phyloP scores from a whole-genome alignment of 2,329 filamentous ascomycete genomes.

The Scedosporium apiospermum region DNA sequence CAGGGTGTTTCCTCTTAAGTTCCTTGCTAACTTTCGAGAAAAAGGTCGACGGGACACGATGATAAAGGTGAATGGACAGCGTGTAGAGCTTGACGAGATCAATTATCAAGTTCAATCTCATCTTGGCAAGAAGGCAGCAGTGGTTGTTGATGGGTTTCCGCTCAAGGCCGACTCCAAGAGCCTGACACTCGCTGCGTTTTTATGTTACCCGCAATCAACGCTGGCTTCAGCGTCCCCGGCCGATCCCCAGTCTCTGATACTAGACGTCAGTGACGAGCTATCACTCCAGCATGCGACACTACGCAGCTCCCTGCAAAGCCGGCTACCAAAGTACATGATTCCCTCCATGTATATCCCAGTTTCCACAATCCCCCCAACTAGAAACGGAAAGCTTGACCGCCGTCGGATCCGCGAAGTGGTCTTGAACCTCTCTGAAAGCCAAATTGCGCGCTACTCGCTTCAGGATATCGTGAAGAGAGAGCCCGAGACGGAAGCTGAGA shows the following conservation, averaged over 20 bases:
- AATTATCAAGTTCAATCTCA: constrained; percentile 8
- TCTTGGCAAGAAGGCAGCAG: constrained; percentile 21
- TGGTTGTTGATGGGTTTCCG: constrained; percentile 36
- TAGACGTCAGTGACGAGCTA: too few relatives aligned
- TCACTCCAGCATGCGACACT: too few relatives aligned
- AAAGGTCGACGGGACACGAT: neutral
- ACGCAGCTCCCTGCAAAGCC: too few relatives aligned
- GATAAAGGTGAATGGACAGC: constrained; percentile 13
- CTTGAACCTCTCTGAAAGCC: too few relatives aligned
- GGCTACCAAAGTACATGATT: constrained; percentile 13
- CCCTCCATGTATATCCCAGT: constrained; percentile 11
- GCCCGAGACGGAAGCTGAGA: neutral
- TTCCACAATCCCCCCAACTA: constrained; percentile 9
- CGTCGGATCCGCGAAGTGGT: too few relatives aligned
- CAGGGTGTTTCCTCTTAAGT: too few relatives aligned
- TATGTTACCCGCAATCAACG: too few relatives aligned
- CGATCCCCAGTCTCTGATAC: too few relatives aligned
- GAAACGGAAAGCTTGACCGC: constrained; percentile 8
- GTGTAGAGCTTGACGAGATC: constrained; percentile 15
- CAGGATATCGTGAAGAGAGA: constrained; percentile 5
- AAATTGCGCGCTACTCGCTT: too few relatives aligned
- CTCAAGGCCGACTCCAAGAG: constrained; percentile 32
- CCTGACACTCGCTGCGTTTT: constrained; percentile 5
- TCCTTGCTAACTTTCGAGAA: neutral
- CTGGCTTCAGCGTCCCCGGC: too few relatives aligned